These are phyloP conservation scores for Penicillium lagena DNA, from an alignment of 495 filamentous ascomycete genomes.

Conservation along the genomic window DNA sequence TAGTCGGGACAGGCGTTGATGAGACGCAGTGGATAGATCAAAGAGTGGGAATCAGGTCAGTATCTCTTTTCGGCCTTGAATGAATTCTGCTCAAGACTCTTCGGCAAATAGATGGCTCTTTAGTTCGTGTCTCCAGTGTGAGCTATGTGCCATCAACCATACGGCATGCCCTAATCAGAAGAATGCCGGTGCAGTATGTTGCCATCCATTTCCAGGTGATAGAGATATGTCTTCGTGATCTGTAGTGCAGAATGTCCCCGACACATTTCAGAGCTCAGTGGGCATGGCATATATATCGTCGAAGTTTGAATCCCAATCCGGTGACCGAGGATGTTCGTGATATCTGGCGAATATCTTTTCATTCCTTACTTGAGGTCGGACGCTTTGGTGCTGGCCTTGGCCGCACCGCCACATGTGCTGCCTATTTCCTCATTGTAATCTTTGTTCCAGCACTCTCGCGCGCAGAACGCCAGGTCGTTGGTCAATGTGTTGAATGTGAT, in stretches of 20 bases:
- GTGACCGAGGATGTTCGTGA: slow-evolving; percentile 29
- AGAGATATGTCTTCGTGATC: background rate
- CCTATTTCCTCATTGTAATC: too few relatives aligned
- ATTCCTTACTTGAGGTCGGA: too few relatives aligned
- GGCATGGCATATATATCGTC: slow-evolving; percentile 34
- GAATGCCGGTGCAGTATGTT: slow-evolving; percentile 38
- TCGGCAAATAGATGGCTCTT: slow-evolving; percentile 31
- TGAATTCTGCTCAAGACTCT: background rate
- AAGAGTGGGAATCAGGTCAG: slow-evolving; percentile 33
- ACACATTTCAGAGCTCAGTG: slow-evolving; percentile 38
- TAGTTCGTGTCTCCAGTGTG: slow-evolving; percentile 36
- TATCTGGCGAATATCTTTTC: background rate
- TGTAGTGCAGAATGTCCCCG: slow-evolving; percentile 30
- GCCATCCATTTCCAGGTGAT: background rate
- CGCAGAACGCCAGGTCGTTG: too few relatives aligned
- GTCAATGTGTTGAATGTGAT: too few relatives aligned
- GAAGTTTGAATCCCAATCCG: slow-evolving; percentile 37
- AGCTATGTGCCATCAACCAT: slow-evolving; percentile 41
- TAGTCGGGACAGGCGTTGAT: slow-evolving; percentile 27
- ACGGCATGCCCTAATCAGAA: slow-evolving; percentile 38
- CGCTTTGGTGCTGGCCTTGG: too few relatives aligned
- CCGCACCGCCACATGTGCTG: too few relatives aligned
- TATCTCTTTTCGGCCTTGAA: background rate
- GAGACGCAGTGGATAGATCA: slow-evolving; percentile 26
- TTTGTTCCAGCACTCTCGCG: too few relatives aligned